Conservation (phyloP, 371 early-diverging fungal species). For the Mucor indicus region DNA sequence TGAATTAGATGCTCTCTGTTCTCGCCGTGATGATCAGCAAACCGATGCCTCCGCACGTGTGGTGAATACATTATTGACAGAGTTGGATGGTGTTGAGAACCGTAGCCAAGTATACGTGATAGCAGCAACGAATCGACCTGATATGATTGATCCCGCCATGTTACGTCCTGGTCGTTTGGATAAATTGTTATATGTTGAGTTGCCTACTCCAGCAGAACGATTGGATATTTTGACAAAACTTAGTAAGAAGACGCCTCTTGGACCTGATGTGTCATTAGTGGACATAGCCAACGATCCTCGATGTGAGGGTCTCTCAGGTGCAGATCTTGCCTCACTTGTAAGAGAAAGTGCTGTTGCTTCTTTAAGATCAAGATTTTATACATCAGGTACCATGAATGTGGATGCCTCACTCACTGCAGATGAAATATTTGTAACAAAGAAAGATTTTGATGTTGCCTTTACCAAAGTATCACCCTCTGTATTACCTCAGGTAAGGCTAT, state of each 20-base stretch:
- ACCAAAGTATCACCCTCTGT: constrained; percentile 83
- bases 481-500: constrained; percentile 50
- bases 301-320: constrained; percentile 88
- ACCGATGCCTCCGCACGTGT: constrained; percentile 92
- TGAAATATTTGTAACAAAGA: constrained; percentile 59
- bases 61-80: constrained; percentile 98
- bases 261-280: constrained; percentile 63
- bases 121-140: constrained; percentile 99
- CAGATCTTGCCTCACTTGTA: constrained; percentile 91
- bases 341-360: constrained; percentile 90
- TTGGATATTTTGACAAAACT: constrained; percentile 86
- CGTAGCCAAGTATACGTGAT: constrained; percentile 94
- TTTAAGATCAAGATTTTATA: constrained; percentile 62
- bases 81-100: constrained; percentile 96
- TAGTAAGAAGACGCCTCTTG: constrained; percentile 80
- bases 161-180: constrained; percentile 99
- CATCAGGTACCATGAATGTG: constrained; percentile 19
- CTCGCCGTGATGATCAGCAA: constrained; percentile 76
- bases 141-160: constrained; percentile 98
- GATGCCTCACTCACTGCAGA: constrained; percentile 13
- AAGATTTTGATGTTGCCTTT: constrained; percentile 82
- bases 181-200: constrained; percentile 94
- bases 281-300: constrained; percentile 70
- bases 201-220: constrained; percentile 86
- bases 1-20: constrained; percentile 97